Conservation (phyloP, 2,329 filamentous ascomycete species). For the Alternaria viburni region DNA sequence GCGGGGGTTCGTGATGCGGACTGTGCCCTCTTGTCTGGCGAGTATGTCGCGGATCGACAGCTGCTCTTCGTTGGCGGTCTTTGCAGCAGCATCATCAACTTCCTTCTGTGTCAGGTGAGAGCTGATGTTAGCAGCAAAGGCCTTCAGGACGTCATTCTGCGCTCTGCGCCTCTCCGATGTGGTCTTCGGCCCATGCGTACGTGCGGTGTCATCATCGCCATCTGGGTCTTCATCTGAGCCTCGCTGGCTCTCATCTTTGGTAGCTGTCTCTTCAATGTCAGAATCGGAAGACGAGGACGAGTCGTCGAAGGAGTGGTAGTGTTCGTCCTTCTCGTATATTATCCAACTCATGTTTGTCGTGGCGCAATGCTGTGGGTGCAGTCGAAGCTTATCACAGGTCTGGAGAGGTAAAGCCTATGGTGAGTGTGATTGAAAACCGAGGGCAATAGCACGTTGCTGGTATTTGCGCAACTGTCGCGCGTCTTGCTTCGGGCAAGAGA, state of each 20-base stretch:
- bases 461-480: conserved; percentile 16
- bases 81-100: conserved; percentile 41
- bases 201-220: conserved; percentile 30
- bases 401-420: not conserved
- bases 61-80: conserved; percentile 52
- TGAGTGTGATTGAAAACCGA: not conserved
- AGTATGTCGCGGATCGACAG: conserved; percentile 62
- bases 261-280: conserved; percentile 1
- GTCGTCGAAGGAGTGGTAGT: conserved; percentile 20
- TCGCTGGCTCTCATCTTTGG: not conserved
- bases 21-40: conserved; percentile 57
- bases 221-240: conserved; percentile 30
- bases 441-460: conserved; percentile 9
- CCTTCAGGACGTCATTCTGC: conserved; percentile 52
- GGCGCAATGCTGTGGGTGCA: not conserved
- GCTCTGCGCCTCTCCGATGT: conserved; percentile 47
- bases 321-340: conserved; percentile 25
- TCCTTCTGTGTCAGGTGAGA: conserved; percentile 51
- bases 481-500: not conserved
- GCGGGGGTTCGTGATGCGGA: conserved; percentile 76
- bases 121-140: conserved; percentile 53
- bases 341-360: conserved; percentile 25
- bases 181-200: conserved; percentile 30
- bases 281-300: conserved; percentile 5
- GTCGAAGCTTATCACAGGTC: not conserved